phyloP scores from a whole-genome alignment of 2,329 filamentous ascomycete genomes.

The Calycina herbarum region DNA sequence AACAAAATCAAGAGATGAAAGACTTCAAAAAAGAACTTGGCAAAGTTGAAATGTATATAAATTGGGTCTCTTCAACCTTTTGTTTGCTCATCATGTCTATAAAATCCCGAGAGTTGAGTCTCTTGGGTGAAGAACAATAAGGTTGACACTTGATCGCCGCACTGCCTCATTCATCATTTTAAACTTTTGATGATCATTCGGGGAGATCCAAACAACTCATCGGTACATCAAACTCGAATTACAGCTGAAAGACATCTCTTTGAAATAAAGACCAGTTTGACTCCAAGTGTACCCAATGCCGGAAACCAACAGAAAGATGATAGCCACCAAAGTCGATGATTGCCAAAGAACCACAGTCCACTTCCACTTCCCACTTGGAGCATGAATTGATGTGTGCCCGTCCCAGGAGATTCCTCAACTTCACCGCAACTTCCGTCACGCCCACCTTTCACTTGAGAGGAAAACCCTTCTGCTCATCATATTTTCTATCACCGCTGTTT shows the following conservation, averaged over 20 bases:
- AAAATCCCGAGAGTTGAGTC: neutral
- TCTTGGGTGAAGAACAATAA: neutral
- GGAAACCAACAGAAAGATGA: neutral
- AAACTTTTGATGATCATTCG: neutral
- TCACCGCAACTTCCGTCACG: neutral
- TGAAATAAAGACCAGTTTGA: neutral
- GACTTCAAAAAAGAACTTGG: neutral
- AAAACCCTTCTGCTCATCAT: neutral
- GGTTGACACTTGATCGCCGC: neutral
- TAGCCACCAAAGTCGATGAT: neutral
- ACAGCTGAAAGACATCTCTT: neutral
- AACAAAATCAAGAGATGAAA: constrained; percentile 13
- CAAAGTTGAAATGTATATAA: neutral
- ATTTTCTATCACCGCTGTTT: neutral
- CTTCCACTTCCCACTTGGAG: neutral
- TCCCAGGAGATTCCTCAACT: neutral
- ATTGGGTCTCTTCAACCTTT: neutral
- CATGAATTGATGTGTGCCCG: neutral
- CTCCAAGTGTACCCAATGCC: neutral
- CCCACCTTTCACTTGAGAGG: neutral
- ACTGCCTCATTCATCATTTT: neutral
- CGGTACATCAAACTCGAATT: neutral
- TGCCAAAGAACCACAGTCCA: neutral
- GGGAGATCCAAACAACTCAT: neutral
- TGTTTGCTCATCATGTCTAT: neutral